Evolutionary conservation across 768 basidiomycete species (phyloP), one percentile per base, ranked within the genome.

Genomic region (Antrodiella citrinella): DNA sequence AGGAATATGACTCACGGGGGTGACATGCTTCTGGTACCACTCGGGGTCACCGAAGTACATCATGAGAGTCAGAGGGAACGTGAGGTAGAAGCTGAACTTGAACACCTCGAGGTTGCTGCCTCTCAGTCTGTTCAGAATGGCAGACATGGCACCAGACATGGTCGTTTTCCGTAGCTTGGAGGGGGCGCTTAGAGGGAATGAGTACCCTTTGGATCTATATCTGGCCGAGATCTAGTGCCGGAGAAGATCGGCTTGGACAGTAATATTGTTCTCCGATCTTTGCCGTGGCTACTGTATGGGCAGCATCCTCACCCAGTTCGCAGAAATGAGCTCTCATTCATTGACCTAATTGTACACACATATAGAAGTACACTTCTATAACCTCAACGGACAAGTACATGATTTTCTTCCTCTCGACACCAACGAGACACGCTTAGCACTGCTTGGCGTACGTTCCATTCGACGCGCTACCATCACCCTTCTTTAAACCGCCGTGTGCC

Each of bases 21-120:
- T 68, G 51, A 94, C 89, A 57, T 88, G 73, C 44, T 73, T 69
- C 49, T 77, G 74, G 61, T 92, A 93, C 91, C 91, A 93, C 39
- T 84, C 79, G 4, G 89, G 88, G 64, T 92, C 87, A 41, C 91
- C 90, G 61, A 88, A 92, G 66, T 91, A 86, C 45, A 91, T 69
- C 60, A 93, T 76, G 20, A 87, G 83, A 43, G 76, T 69, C 51
- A 93, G 80, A 9, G 91, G 91, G 51, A 91, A 81, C 58, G 90
- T 90, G 50, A 93, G 80, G 65, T 93, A 92, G 15, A 91, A 67
- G 3, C 80, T 80, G 58, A 93, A 93, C 69, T 91, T 92, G 82
- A 92, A 90, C 15, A 92, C 77, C 66, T 93, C 91, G 48, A 93
- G 81, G 64, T 86, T 88, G 5, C 9, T 18, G 15, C 41, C 41